Conservation (phyloP, 2,329 filamentous ascomycete genomes). For the Cladosporium cucumerinum region DNA sequence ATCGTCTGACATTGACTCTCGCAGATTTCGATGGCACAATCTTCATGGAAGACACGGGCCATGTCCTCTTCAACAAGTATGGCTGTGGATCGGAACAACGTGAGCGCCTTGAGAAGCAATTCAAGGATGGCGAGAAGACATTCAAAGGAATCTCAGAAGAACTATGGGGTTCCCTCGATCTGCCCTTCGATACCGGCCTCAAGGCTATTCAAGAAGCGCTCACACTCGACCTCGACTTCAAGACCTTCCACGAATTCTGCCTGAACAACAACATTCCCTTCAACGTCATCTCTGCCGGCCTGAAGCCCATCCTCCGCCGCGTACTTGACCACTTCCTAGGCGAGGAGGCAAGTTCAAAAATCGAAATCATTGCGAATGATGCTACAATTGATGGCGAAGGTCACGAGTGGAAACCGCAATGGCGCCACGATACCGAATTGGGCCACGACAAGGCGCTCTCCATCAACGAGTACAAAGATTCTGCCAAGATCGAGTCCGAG, state of each 20-base stretch:
- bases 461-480: conserved; percentile 58
- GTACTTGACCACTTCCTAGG: conserved; percentile 65
- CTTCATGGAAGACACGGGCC: conserved; percentile 62
- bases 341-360: conserved; percentile 56
- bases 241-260: conserved; percentile 63
- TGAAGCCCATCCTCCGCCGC: conserved; percentile 60
- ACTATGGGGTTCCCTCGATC: conserved; percentile 65
- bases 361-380: conserved; percentile 67
- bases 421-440: conserved; percentile 62
- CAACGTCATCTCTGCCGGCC: conserved; percentile 65
- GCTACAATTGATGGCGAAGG: conserved; percentile 58
- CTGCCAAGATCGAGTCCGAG: conserved; percentile 53
- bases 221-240: conserved; percentile 63
- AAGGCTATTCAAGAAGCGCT: conserved; percentile 60
- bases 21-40: conserved; percentile 69
- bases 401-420: conserved; percentile 61
- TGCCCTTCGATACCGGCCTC: conserved; percentile 67
- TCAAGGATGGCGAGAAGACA: conserved; percentile 62
- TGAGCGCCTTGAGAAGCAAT: conserved; percentile 59
- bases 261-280: conserved; percentile 61
- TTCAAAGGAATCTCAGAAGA: conserved; percentile 70
- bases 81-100: conserved; percentile 59
- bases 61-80: conserved; percentile 64
- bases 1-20: conserved; percentile 13
- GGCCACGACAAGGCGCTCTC: conserved; percentile 67